phyloP scores from a whole-genome alignment of 2,329 filamentous ascomycete genomes.

The Penicillium hordei region DNA sequence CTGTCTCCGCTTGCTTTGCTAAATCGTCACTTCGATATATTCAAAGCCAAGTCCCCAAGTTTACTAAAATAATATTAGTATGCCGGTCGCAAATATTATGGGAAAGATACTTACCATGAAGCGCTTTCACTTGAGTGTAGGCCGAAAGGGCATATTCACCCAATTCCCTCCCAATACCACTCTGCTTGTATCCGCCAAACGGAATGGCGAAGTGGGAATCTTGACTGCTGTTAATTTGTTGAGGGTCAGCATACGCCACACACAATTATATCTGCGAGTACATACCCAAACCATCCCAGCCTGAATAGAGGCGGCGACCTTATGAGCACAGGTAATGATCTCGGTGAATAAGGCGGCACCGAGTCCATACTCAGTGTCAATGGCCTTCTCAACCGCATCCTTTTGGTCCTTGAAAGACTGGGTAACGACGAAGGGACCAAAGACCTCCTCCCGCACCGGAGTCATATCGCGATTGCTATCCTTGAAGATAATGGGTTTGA shows the following conservation, averaged over 20 bases:
- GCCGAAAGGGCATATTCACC: constrained; percentile 53
- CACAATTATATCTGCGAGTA: constrained; percentile 20
- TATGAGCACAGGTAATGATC: constrained; percentile 33
- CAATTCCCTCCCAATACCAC: constrained; percentile 54
- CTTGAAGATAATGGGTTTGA: constrained; percentile 27
- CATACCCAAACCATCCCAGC: constrained; percentile 42
- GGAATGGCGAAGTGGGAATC: constrained; percentile 21
- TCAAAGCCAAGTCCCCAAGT: constrained; percentile 2
- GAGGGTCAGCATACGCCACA: neutral
- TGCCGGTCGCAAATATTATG: neutral
- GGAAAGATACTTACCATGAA: constrained; percentile 15
- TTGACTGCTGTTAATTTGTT: constrained; percentile 24
- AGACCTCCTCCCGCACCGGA: constrained; percentile 39
- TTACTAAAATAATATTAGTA: neutral
- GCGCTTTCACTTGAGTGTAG: constrained; percentile 37
- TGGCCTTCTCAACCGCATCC: constrained; percentile 34
- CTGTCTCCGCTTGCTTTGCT: neutral
- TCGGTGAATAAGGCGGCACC: constrained; percentile 38
- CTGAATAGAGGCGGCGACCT: constrained; percentile 35
- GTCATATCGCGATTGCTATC: constrained; percentile 29
- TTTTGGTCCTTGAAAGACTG: constrained; percentile 33
- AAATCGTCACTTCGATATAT: neutral
- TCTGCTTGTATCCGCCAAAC: constrained; percentile 51
- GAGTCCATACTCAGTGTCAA: constrained; percentile 39
- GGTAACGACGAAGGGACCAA: constrained; percentile 40